phyloP scores from a whole-genome alignment of 192 early-diverging fungal species.

The Coemansia biformis region DNA sequence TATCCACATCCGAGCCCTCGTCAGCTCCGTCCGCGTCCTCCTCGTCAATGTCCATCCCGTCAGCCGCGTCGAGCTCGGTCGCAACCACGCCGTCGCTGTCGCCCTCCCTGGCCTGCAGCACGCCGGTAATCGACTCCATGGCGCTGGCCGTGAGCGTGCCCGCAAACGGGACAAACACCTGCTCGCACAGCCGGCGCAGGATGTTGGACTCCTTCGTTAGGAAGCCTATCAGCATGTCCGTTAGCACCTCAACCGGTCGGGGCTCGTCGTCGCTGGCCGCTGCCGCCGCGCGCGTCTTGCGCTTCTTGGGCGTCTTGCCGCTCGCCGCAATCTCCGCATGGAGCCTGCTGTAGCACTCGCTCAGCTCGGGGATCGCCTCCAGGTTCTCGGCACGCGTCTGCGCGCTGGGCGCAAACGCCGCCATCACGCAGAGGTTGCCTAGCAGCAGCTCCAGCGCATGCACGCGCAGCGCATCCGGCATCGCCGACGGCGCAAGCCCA shows the following conservation, averaged over 20 bases:
- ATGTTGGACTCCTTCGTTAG: slow-evolving; percentile 76
- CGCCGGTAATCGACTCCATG: slow-evolving; percentile 70
- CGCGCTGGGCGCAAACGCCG: slow-evolving; percentile 55
- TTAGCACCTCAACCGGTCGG: slow-evolving; percentile 85
- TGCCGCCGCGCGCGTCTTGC: slow-evolving; percentile 14
- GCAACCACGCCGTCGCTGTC: slow-evolving; percentile 54
- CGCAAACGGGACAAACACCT: slow-evolving; percentile 81
- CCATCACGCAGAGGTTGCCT: slow-evolving; percentile 28
- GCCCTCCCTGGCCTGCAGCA: slow-evolving; percentile 59
- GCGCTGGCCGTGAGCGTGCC: slow-evolving; percentile 67
- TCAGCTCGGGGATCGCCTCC: slow-evolving; percentile 62
- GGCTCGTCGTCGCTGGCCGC: slow-evolving; percentile 56
- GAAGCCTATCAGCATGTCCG: slow-evolving; percentile 87
- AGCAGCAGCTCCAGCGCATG: slow-evolving; percentile 32
- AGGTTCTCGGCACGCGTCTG: slow-evolving; percentile 55
- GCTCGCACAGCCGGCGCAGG: slow-evolving; percentile 68
- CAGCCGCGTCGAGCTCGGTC: slow-evolving; percentile 46
- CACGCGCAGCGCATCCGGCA: slow-evolving; percentile 17
- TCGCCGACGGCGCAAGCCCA: background rate
- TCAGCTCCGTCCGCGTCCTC: slow-evolving; percentile 53
- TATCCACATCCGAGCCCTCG: slow-evolving; percentile 47
- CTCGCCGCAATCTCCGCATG: slow-evolving; percentile 45
- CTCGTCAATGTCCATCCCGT: slow-evolving; percentile 42
- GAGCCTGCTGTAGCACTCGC: slow-evolving; percentile 67
- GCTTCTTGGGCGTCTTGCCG: slow-evolving; percentile 29